Base-by-base conservation (phyloP, 371 early-diverging fungal genomes). In the Smittium culicis region DNA sequence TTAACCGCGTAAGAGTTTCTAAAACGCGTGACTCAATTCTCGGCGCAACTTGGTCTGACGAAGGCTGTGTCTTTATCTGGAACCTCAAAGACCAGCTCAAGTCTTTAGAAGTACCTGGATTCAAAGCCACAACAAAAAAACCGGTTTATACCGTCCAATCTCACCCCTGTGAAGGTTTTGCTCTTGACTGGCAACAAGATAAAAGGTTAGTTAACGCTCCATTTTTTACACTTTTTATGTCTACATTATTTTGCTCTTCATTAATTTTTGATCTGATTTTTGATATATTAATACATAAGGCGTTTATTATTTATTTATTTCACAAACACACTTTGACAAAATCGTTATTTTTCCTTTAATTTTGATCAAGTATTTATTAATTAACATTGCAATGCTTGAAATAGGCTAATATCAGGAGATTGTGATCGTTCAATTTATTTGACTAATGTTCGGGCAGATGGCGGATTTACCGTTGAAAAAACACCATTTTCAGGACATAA, bases 31-130 rank as follows among this genome's bases (percentile, higher is more conserved):
- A 76, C 61, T 70, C 69, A 28, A 68, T 71, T 28, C 81, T 95
- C 73, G 89, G 88, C 2, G 90, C 98, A 16, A 87, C 96, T 1
- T 95, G 96, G 96, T 77, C 93, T 5, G 98, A 97, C 58, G 89
- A 86, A 16, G 96, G 96, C 56, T 88, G 90, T 71, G 96, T 96
- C 14, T 86, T 92, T 71, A 82, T 97, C 65, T 95, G 84, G 82
- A 92, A 97, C 74, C 71, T 94, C 59, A 76, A 87, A 28, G 79
- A 83, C 65, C 79, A 85, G 58, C 80, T 93, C 61, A 80, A 78
- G 25, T 77, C 90, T 34, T 74, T 97, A 64, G 92, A 95, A 70
- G 83, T 81, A 2, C 89, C 92, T 24, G 93, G 94, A 8, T 67
- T 80, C 11, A 64, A 82, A 34, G 73, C 87, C 8, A 84, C 88